Conservation (phyloP, 1,284 basidiomycete species). For the Bondarzewia mesenterica region DNA sequence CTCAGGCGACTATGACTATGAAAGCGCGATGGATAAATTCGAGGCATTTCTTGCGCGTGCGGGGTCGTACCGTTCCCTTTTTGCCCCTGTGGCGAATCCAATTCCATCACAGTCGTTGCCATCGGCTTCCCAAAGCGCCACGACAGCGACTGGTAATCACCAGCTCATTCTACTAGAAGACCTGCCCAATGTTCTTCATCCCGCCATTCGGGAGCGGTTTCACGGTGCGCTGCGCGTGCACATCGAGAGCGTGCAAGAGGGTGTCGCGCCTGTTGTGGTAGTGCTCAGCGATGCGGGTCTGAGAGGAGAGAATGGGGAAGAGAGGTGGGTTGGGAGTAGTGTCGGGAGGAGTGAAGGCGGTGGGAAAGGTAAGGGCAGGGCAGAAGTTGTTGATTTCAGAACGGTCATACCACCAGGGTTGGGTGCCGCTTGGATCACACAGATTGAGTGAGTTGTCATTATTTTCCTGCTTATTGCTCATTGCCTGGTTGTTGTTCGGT, state of each 20-base stretch:
- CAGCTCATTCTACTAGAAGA: slow-evolving; percentile 85
- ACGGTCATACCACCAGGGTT: slow-evolving; percentile 56
- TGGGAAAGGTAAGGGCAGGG: slow-evolving; percentile 32
- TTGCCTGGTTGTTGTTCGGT: not conserved
- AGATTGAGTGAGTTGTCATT: slow-evolving; percentile 53
- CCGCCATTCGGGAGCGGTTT: slow-evolving; percentile 66
- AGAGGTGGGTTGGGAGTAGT: not conserved
- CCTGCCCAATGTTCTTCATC: slow-evolving; percentile 83
- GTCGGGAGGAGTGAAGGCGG: slow-evolving; percentile 22
- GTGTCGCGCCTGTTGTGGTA: slow-evolving; percentile 66
- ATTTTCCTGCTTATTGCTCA: not conserved
- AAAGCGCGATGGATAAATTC: slow-evolving; percentile 68
- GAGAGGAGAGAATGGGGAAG: slow-evolving; percentile 51
- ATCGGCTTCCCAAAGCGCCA: not conserved
- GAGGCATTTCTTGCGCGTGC: slow-evolving; percentile 73
- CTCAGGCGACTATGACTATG: slow-evolving; percentile 24
- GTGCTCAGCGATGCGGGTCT: slow-evolving; percentile 80
- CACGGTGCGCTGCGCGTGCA: slow-evolving; percentile 56
- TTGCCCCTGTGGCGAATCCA: slow-evolving; percentile 19
- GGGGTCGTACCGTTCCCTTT: slow-evolving; percentile 53
- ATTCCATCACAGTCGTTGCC: not conserved
- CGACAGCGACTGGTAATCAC: slow-evolving; percentile 18
- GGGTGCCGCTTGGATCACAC: slow-evolving; percentile 56
- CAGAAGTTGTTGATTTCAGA: slow-evolving; percentile 60
- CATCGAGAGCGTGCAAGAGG: slow-evolving; percentile 34